Conservation (phyloP, 2,329 filamentous ascomycete genomes). For the Aquanectria penicillioides region DNA sequence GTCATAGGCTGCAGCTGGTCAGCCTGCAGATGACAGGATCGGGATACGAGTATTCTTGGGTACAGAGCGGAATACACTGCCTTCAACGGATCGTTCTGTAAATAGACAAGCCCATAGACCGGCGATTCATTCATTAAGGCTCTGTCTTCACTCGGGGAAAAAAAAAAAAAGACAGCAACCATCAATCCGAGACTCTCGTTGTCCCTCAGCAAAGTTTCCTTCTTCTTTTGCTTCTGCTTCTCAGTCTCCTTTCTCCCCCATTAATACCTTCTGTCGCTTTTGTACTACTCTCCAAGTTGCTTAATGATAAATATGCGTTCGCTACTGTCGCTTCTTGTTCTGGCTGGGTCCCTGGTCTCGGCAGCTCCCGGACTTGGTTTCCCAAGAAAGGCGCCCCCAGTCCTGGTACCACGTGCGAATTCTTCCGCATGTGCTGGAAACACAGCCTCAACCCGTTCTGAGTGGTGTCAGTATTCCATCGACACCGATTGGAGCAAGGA, state of each 20-base stretch:
- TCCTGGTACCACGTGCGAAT: constrained; percentile 3
- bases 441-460: constrained; percentile 42
- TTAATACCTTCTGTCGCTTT: not conserved
- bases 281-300: not conserved
- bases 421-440: constrained; percentile 30
- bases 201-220: not conserved
- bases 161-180: too few relatives aligned
- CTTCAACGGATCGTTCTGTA: not conserved
- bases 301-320: constrained; percentile 9
- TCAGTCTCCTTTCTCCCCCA: not conserved
- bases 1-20: constrained; percentile 2
- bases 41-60: constrained; percentile 9
- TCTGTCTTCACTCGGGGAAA: too few relatives aligned
- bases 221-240: not conserved
- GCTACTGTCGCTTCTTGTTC: not conserved
- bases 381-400: not conserved
- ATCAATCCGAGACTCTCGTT: too few relatives aligned
- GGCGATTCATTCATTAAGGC: too few relatives aligned
- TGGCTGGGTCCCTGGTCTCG: constrained; percentile 5
- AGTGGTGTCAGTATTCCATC: constrained; percentile 61
- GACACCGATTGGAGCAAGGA: constrained; percentile 56
- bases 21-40: constrained; percentile 12
- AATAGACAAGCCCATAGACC: not conserved
- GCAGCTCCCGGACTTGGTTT: constrained; percentile 5
- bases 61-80: not conserved